phyloP scores from a whole-genome alignment of 192 early-diverging fungal genomes.

The Coemansia sp. region DNA sequence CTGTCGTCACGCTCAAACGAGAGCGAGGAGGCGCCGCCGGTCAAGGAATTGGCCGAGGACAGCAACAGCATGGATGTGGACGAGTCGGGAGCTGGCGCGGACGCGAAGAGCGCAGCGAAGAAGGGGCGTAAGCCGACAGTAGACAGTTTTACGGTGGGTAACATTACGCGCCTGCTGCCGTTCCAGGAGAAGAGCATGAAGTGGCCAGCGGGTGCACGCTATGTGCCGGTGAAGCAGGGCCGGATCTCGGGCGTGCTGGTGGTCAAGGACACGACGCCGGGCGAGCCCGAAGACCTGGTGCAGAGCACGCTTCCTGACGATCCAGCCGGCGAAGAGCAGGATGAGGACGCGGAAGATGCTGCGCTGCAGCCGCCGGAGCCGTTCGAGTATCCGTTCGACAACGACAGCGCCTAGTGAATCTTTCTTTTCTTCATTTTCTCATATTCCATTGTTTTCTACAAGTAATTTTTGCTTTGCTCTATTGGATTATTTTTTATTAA shows the following conservation, averaged over 20 bases:
- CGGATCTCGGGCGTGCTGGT: slow-evolving; percentile 77
- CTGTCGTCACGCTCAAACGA: neutral
- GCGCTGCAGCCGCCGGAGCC: slow-evolving; percentile 70
- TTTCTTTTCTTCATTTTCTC: neutral
- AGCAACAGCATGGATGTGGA: slow-evolving; percentile 45
- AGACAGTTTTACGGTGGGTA: slow-evolving; percentile 78
- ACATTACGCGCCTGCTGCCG: slow-evolving; percentile 86
- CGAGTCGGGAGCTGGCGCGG: slow-evolving; percentile 8
- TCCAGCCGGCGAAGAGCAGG: slow-evolving; percentile 14
- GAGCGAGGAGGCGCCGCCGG: neutral
- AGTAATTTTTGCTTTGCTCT: slow-evolving; percentile 7
- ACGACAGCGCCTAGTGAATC: slow-evolving; percentile 24
- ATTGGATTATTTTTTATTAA: no score
- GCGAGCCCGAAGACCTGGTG: slow-evolving; percentile 83
- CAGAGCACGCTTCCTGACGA: slow-evolving; percentile 48
- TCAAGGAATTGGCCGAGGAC: slow-evolving; percentile 11
- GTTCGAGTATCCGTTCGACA: slow-evolving; percentile 78
- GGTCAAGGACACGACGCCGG: slow-evolving; percentile 71
- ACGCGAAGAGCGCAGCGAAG: slow-evolving; percentile 28
- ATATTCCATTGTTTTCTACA: neutral
- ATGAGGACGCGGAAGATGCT: slow-evolving; percentile 12
- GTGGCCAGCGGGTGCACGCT: slow-evolving; percentile 83
- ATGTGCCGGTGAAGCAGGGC: slow-evolving; percentile 86
- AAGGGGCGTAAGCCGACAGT: slow-evolving; percentile 58
- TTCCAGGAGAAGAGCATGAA: slow-evolving; percentile 83